phyloP scores from a whole-genome alignment of 2,329 filamentous ascomycete genomes.

The Colletotrichum liriopes region DNA sequence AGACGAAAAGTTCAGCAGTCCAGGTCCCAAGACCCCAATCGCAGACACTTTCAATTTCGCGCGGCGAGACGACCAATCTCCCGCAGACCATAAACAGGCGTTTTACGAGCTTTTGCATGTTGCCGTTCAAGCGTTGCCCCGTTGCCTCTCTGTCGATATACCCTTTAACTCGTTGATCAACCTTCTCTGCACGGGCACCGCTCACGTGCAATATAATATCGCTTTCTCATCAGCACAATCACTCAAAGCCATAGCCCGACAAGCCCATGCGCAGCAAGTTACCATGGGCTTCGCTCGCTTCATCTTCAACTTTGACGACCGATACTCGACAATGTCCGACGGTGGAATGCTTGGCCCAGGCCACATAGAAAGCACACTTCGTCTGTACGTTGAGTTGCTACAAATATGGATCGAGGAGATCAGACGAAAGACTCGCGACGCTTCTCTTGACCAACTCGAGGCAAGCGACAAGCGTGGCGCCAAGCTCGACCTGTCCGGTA shows the following conservation, averaged over 20 bases:
- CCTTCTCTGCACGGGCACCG: constrained; percentile 94
- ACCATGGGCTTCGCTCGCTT: constrained; percentile 97
- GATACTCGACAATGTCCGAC: constrained; percentile 98
- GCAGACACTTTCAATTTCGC: constrained; percentile 94
- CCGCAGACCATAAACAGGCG: constrained; percentile 88
- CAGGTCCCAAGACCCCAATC: constrained; percentile 94
- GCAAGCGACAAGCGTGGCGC: constrained; percentile 80
- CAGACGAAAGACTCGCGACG: constrained; percentile 85
- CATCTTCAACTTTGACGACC: constrained; percentile 98
- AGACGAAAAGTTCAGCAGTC: constrained; percentile 93
- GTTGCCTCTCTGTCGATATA: constrained; percentile 92
- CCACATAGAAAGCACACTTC: constrained; percentile 94
- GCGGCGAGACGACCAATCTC: constrained; percentile 82
- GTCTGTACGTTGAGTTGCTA: constrained; percentile 92
- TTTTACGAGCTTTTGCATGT: constrained; percentile 98
- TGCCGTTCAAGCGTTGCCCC: constrained; percentile 92
- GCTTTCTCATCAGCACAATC: constrained; percentile 93
- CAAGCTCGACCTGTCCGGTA: constrained; percentile 87
- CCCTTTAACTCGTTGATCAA: constrained; percentile 96
- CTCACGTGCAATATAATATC: constrained; percentile 93
- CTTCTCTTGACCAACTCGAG: constrained; percentile 75
- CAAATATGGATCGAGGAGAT: constrained; percentile 99
- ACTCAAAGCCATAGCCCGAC: constrained; percentile 93
- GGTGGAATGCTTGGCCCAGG: constrained; percentile 94
- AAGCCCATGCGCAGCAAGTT: constrained; percentile 94